Percentiles rank a stretch among this genome's conserved stretches.
These are phyloP conservation scores for Meredithiella fracta DNA, from an alignment of 2,329 filamentous ascomycete species.

Conservation along the genomic window DNA sequence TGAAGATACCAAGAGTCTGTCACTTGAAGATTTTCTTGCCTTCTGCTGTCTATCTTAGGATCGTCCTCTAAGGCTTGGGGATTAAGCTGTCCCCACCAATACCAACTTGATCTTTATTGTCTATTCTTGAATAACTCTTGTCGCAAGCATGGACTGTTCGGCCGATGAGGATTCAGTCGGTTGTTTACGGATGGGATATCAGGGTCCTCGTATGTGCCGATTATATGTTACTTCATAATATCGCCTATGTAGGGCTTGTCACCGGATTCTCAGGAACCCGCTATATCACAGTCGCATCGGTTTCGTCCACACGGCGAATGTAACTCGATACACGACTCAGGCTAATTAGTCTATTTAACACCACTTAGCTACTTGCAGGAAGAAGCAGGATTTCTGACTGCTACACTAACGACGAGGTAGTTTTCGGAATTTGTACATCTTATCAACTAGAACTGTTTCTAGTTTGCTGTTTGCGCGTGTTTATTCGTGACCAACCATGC, in stretches of 20 bases:
- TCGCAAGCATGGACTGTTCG: background rate
- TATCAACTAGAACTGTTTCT: background rate
- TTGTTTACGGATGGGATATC: background rate
- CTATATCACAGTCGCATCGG: background rate
- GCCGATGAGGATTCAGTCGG: background rate
- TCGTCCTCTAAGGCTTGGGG: too few species aligned
- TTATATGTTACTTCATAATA: background rate
- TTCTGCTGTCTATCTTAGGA: too few species aligned
- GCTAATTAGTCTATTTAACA: background rate
- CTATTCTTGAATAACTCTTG: too few species aligned
- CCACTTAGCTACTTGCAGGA: background rate
- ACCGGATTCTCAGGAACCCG: conserved; percentile 1
- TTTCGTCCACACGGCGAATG: background rate
- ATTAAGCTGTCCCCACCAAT: too few species aligned
- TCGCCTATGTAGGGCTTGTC: background rate
- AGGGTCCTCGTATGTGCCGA: background rate
- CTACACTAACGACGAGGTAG: background rate
- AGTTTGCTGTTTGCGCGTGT: background rate
- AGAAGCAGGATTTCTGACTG: background rate
- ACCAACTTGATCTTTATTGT: too few species aligned
- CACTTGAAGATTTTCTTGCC: too few species aligned
- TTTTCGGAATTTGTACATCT: background rate
- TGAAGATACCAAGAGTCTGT: too few species aligned
- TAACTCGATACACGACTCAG: background rate
- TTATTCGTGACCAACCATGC: background rate